A percentile compares a stretch with the other conserved stretches of the same genome.
phyloP scores from a whole-genome alignment of 257 asterid species.

The Eustoma russellianum region DNA sequence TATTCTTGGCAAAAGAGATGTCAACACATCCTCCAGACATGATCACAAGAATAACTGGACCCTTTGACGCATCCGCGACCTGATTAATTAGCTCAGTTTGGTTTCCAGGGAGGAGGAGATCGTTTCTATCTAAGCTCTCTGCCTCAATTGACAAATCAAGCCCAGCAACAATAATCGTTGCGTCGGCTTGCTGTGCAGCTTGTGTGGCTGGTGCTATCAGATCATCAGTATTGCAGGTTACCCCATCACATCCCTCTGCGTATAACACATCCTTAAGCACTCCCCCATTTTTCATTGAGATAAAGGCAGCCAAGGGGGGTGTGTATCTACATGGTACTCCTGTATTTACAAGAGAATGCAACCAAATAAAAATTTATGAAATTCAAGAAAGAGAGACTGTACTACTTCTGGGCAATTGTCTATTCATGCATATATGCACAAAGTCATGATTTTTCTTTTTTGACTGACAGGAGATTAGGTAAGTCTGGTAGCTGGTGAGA shows the following conservation, averaged over 20 bases:
- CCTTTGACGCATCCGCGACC: constrained; percentile 27
- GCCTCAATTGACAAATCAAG: constrained; percentile 27
- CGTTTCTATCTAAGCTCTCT: constrained; percentile 26
- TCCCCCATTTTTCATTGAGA: neutral
- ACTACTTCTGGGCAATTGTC: no score
- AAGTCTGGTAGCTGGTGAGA: no score
- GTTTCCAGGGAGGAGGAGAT: constrained; percentile 33
- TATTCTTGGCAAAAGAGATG: neutral
- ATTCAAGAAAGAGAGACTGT: neutral
- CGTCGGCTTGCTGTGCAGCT: constrained; percentile 32
- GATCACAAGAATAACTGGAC: constrained; percentile 29
- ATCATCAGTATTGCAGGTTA: constrained; percentile 18
- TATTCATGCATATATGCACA: no score
- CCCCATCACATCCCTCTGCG: constrained; percentile 24
- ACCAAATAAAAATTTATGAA: neutral
- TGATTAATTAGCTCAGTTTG: constrained; percentile 23
- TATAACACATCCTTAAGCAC: constrained; percentile 14
- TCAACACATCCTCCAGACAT: constrained; percentile 39
- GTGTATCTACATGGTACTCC: constrained; percentile 33
- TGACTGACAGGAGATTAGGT: no score
- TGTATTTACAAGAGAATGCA: neutral
- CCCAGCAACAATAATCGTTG: constrained; percentile 24
- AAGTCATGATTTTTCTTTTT: no score
- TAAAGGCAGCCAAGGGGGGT: constrained; percentile 28
- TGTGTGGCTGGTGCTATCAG: constrained; percentile 17